Percentiles rank a stretch among this genome's conserved stretches.
Evolutionary conservation across 2,329 filamentous ascomycete genomes (phyloP).

Genomic region (Exophiala mesophila): DNA sequence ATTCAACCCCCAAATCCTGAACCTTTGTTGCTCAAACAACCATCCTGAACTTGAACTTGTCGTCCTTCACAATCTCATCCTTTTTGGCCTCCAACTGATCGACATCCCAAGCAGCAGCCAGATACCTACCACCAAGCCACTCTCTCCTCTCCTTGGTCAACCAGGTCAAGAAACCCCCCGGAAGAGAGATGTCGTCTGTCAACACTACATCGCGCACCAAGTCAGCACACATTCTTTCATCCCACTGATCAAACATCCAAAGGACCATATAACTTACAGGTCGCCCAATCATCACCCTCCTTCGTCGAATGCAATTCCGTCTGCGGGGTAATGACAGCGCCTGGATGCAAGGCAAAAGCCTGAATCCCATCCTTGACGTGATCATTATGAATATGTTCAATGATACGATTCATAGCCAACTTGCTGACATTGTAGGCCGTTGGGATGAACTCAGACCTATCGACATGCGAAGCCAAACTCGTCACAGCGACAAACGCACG

Average conservation of each 20-base stretch:
- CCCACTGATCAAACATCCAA: background rate
- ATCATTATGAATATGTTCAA: slow-evolving; percentile 18
- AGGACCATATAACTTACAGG: background rate
- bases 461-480: slow-evolving; percentile 11
- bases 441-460: slow-evolving; percentile 10
- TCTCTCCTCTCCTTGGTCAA: slow-evolving; percentile 26
- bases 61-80: slow-evolving; percentile 22
- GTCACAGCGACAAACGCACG: slow-evolving; percentile 15
- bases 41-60: slow-evolving; percentile 39
- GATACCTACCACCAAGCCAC: slow-evolving; percentile 19
- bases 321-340: slow-evolving; percentile 18
- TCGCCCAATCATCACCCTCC: slow-evolving; percentile 17
- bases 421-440: slow-evolving; percentile 19
- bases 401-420: slow-evolving; percentile 15
- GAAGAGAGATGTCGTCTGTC: slow-evolving; percentile 23
- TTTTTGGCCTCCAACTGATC: slow-evolving; percentile 23
- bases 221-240: no score
- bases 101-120: slow-evolving; percentile 26
- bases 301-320: slow-evolving; percentile 11
- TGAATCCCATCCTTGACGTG: slow-evolving; percentile 10
- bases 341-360: slow-evolving; percentile 20
- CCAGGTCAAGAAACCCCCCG: slow-evolving; percentile 27
- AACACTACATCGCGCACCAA: slow-evolving; percentile 4
- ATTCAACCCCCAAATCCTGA: no score
- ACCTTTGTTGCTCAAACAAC: slow-evolving; percentile 4